Evolutionary conservation across 192 early-diverging fungal species (phyloP).

Genomic region (Entomortierella parvispora): DNA sequence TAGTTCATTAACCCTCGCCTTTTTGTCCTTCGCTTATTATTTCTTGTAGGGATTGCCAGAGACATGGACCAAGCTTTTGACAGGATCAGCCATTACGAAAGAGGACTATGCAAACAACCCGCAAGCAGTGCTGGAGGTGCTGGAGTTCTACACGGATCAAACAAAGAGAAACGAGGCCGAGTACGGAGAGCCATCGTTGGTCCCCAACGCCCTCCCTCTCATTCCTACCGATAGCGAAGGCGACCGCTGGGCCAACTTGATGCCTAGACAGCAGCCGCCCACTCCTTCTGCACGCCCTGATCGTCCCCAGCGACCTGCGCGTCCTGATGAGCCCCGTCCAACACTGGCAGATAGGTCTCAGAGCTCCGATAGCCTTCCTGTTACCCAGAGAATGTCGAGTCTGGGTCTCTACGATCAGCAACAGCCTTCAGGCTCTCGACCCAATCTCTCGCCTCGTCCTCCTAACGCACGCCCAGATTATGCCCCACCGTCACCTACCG

Average conservation of each 20-base stretch:
- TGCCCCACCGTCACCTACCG: constrained; percentile 47
- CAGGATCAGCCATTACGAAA: constrained; percentile 93
- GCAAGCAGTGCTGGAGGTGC: constrained; percentile 96
- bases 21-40: not conserved
- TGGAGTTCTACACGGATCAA: constrained; percentile 98
- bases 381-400: constrained; percentile 46
- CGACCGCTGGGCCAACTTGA: constrained; percentile 69
- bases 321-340: constrained; percentile 44
- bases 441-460: constrained; percentile 46
- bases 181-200: constrained; percentile 57
- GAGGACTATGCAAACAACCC: constrained; percentile 99
- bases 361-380: constrained; percentile 27
- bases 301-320: constrained; percentile 24
- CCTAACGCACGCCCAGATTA: constrained; percentile 46
- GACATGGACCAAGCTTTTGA: constrained; percentile 94
- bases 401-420: constrained; percentile 38
- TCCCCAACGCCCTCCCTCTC: constrained; percentile 29
- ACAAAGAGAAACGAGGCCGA: constrained; percentile 63
- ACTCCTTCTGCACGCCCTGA: constrained; percentile 42
- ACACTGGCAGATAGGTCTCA: constrained; percentile 25
- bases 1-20: not conserved
- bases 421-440: constrained; percentile 31
- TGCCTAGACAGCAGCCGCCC: constrained; percentile 56
- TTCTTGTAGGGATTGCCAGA: constrained; percentile 84
- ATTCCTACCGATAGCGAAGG: constrained; percentile 50